phyloP scores from a whole-genome alignment of 371 early-diverging fungal species.

The Actinomortierella ambigua region DNA sequence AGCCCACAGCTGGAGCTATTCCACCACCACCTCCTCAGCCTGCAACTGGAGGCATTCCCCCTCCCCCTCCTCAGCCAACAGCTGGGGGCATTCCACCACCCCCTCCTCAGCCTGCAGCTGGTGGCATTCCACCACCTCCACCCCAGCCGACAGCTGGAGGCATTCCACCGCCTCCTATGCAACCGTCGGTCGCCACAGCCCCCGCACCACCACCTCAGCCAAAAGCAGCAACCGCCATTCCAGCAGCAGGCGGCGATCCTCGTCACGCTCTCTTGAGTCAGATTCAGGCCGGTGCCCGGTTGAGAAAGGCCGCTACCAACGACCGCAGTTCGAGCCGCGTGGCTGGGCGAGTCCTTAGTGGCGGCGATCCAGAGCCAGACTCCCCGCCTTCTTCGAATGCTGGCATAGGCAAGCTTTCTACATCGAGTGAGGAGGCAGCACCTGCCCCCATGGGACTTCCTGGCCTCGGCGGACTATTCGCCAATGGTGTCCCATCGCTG shows the following conservation, averaged over 20 bases:
- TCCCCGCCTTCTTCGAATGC: conserved; percentile 15
- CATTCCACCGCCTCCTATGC: not conserved
- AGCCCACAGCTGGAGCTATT: conserved; percentile 1
- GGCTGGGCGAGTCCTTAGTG: no score
- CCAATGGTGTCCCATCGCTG: conserved; percentile 68
- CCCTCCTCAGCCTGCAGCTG: conserved; percentile 2
- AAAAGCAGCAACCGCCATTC: conserved; percentile 1
- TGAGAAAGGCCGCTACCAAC: conserved; percentile 79
- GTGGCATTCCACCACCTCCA: conserved; percentile 11
- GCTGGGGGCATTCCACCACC: not conserved
- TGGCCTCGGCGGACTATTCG: conserved; percentile 65
- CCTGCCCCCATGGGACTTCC: conserved; percentile 34
- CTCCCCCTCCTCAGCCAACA: conserved; percentile 7
- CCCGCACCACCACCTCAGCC: conserved; percentile 15
- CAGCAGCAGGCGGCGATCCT: conserved; percentile 9
- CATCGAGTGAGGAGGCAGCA: not conserved
- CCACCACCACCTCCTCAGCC: conserved; percentile 11
- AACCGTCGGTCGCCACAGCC: not conserved
- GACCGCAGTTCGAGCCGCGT: conserved; percentile 58
- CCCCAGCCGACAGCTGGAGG: conserved; percentile 5
- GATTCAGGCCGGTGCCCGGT: conserved; percentile 74
- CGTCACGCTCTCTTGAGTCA: conserved; percentile 64
- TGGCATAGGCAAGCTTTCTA: not conserved
- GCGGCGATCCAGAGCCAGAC: no score
- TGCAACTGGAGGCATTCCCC: conserved; percentile 5